Evolutionary conservation across 768 basidiomycete species (phyloP).

Genomic region (Boletus tomentosulus): DNA sequence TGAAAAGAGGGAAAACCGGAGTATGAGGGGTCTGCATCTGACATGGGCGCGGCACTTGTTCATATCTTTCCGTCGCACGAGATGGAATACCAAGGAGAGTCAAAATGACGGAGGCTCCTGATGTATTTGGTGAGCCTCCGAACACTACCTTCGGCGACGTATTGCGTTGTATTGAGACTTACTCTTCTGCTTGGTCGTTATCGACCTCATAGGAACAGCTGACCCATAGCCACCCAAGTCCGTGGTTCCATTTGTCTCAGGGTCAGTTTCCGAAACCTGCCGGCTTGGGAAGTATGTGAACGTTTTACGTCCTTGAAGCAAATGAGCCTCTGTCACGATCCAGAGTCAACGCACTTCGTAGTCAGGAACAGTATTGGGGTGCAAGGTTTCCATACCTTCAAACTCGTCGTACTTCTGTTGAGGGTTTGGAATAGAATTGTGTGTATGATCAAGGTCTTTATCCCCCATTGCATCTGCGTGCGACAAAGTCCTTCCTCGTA

Average conservation of each 20-base stretch:
- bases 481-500: conserved; percentile 33
- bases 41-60: background rate
- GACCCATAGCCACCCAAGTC: too few relatives aligned
- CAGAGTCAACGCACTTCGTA: too few relatives aligned
- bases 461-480: background rate
- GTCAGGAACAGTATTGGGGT: background rate
- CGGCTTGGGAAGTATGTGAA: too few relatives aligned
- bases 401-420: background rate
- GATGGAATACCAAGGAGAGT: background rate
- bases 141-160: too few relatives aligned
- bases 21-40: background rate
- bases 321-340: too few relatives aligned
- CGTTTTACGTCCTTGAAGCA: too few relatives aligned
- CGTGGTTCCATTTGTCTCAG: too few relatives aligned
- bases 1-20: background rate
- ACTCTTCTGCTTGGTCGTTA: too few relatives aligned
- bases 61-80: background rate
- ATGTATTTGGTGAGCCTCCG: background rate
- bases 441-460: background rate
- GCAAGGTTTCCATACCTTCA: background rate
- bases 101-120: background rate
- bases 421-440: background rate
- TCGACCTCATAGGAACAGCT: too few relatives aligned
- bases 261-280: too few relatives aligned
- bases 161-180: too few relatives aligned